Evolutionary conservation across 2,329 filamentous ascomycete genomes (phyloP), one percentile per base, ranked within the genome.

Genomic region (Pseudogymnoascus destructans): DNA sequence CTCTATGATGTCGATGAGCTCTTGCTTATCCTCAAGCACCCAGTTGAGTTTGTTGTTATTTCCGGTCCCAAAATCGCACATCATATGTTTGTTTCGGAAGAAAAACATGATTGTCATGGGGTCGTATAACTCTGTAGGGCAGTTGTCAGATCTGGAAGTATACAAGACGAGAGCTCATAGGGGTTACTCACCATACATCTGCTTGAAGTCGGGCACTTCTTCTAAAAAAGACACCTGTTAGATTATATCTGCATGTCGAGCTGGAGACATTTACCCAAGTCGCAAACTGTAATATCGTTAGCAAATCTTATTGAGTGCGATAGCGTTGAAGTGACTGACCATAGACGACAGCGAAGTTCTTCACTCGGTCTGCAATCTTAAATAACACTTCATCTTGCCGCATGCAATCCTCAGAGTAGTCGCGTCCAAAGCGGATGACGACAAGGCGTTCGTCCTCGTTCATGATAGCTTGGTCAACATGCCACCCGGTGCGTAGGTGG

Each of bases 31-130:
- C 73, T 97, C 91, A 57, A 95, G 77, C 54, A 95, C 89, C 85
- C 89, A 95, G 70, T 96, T 96, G 65, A 96, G 77, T 73, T 97
- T 97, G 72, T 98, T 98, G 73, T 98, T 98, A 75, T 98, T 95
- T 64, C 93, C 93, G 1, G 93, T 98, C 52, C 92, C 92, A 66
- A 96, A 90, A 80, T 97, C 92, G 71, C 87, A 89, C 87, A 95
- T 95, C 83, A 97, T 97, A 74, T 96, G 90, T 72, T 98, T 98
- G 72, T 98, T 98, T 62, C 92, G 83, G 77, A 91, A 95, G 79
- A 95, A 95, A 77, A 89, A 95, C 87, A 96, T 96, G 72, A 97
- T 84, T 2, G 93, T 95, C 74, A 91, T 89, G 0, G 90, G 84
- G 70, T 98, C 88, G 76, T 93, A 91, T 5, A 91, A 77, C 70